Evolutionary conservation across 495 filamentous ascomycete species (phyloP).

Genomic region (Penicillium bovifimosum): DNA sequence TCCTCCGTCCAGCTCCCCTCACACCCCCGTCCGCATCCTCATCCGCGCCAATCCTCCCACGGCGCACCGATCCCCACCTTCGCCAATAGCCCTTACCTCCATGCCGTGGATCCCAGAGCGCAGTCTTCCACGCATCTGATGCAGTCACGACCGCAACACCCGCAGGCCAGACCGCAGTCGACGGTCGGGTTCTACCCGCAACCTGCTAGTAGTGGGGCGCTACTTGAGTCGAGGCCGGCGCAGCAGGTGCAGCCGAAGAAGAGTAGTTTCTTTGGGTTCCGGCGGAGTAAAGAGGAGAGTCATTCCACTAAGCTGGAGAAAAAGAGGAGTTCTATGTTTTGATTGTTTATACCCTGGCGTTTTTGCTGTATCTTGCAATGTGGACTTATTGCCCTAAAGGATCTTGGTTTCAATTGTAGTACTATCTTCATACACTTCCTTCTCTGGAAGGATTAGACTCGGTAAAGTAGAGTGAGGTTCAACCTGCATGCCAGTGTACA

Average conservation of each 20-base stretch:
- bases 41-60: conserved; percentile 10
- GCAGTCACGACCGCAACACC: conserved; percentile 11
- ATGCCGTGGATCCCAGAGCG: conserved; percentile 13
- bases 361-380: background rate
- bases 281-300: conserved; percentile 25
- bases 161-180: conserved; percentile 8
- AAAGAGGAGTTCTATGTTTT: conserved; percentile 53
- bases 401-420: background rate
- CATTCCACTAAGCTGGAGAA: conserved; percentile 38
- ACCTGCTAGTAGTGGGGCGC: conserved; percentile 16
- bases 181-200: conserved; percentile 15
- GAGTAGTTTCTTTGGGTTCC: conserved; percentile 47
- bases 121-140: conserved; percentile 20
- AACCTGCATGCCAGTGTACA: no score
- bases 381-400: background rate
- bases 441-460: no score
- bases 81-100: conserved; percentile 15
- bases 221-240: conserved; percentile 6
- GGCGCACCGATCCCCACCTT: conserved; percentile 7
- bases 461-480: no score
- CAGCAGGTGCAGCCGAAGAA: conserved; percentile 36
- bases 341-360: conserved; percentile 21
- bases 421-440: background rate
- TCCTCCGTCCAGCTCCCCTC: conserved; percentile 12
- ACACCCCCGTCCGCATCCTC: conserved; percentile 11